Evolutionary conservation across 2,329 filamentous ascomycete species (phyloP).

Genomic region (Endoconidiophora polonica): DNA sequence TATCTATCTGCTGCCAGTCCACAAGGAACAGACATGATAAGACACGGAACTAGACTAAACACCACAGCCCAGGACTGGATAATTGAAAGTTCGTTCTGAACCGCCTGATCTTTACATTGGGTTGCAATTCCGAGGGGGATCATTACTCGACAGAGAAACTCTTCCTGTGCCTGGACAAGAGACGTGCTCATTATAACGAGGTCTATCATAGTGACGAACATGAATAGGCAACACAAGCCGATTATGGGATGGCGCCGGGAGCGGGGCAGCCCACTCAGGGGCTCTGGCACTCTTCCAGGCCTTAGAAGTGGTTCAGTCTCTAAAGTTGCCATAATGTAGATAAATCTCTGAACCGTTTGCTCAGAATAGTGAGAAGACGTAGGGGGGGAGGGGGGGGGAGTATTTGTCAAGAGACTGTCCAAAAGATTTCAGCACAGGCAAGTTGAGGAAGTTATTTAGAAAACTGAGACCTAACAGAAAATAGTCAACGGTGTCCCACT

Average conservation of each 20-base stretch:
- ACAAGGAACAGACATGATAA: constrained; percentile 14
- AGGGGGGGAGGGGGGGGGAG: too few species aligned
- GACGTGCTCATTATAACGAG: constrained; percentile 12
- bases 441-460: too few species aligned
- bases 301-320: constrained; percentile 1
- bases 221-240: constrained; percentile 10
- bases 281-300: neutral
- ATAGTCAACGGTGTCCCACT: too few species aligned
- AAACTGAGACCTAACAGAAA: too few species aligned
- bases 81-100: constrained; percentile 15
- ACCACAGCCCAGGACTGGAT: constrained; percentile 14
- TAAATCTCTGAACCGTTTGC: too few species aligned
- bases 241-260: neutral
- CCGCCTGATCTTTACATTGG: constrained; percentile 14
- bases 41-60: constrained; percentile 14
- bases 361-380: too few species aligned
- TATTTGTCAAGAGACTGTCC: too few species aligned
- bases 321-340: neutral
- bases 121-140: neutral
- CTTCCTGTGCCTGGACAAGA: constrained; percentile 11
- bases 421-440: too few species aligned
- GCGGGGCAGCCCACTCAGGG: neutral
- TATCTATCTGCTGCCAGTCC: constrained; percentile 15
- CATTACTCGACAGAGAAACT: constrained; percentile 9
- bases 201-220: constrained; percentile 9